These are phyloP conservation scores for Heliosperma pusillum DNA, from an alignment of 148 eudicot genomes.

Conservation along the genomic window DNA sequence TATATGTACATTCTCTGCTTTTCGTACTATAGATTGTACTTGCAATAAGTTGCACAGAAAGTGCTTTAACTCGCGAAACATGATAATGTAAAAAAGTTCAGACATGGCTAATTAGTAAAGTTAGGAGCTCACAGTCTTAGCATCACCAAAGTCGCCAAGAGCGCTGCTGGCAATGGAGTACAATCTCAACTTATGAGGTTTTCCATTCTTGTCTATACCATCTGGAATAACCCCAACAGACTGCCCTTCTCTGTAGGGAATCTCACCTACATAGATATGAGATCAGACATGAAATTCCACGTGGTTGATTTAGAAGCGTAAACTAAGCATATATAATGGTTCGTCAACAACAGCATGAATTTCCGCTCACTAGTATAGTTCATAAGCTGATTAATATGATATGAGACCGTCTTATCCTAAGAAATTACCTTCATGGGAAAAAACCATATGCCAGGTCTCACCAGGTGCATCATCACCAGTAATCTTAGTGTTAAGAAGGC, in stretches of 20 bases:
- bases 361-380: no score
- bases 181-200: conserved; percentile 95
- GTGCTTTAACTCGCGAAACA: neutral
- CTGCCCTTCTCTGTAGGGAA: conserved; percentile 96
- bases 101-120: neutral
- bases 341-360: no score
- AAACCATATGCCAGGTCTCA: conserved; percentile 99
- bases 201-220: conserved; percentile 91
- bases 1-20: neutral
- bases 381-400: no score
- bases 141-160: conserved; percentile 92
- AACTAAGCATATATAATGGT: no score
- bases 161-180: conserved; percentile 99
- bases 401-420: neutral
- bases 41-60: neutral
- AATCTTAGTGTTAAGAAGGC: conserved; percentile 88
- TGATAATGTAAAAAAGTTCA: neutral
- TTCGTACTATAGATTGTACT: neutral
- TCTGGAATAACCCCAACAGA: conserved; percentile 95
- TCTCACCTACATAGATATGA: conserved; percentile 56
- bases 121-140: conserved; percentile 70
- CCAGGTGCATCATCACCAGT: conserved; percentile 99
- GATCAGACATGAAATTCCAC: neutral
- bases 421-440: conserved; percentile 67
- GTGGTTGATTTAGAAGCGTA: neutral